phyloP scores from a whole-genome alignment of 345 rosid species.

The Anastatica hierochuntica region DNA sequence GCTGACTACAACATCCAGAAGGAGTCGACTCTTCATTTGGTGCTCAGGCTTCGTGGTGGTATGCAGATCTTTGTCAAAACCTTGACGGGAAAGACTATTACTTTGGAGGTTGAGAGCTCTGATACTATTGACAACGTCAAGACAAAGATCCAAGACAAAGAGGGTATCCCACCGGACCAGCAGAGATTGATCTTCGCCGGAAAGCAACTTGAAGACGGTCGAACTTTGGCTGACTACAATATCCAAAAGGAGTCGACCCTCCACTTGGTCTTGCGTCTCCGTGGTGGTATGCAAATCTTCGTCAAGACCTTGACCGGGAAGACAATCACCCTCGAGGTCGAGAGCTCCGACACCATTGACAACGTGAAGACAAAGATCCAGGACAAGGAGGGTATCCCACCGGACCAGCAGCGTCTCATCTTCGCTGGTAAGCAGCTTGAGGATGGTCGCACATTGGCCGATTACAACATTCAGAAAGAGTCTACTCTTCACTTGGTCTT shows the following conservation, averaged over 20 bases:
- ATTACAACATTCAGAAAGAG: slow-evolving; percentile 4
- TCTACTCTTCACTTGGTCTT: slow-evolving; percentile 34
- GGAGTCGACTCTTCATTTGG: slow-evolving; percentile 25
- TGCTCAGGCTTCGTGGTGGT: slow-evolving; percentile 29
- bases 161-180: slow-evolving; percentile 40
- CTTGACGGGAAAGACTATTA: slow-evolving; percentile 33
- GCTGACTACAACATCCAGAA: slow-evolving; percentile 35
- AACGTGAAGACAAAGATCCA: slow-evolving; percentile 40
- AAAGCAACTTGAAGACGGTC: slow-evolving; percentile 36
- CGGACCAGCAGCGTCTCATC: slow-evolving; percentile 40
- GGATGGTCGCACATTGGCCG: not conserved
- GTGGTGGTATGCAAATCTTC: slow-evolving; percentile 44
- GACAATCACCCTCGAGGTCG: slow-evolving; percentile 36
- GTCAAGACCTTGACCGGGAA: slow-evolving; percentile 34
- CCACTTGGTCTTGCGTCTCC: slow-evolving; percentile 24
- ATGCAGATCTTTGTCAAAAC: slow-evolving; percentile 41
- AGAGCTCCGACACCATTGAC: slow-evolving; percentile 36
- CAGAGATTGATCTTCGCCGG: slow-evolving; percentile 39
- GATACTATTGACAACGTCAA: slow-evolving; percentile 41
- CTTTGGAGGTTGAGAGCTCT: slow-evolving; percentile 32
- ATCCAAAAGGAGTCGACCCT: slow-evolving; percentile 36
- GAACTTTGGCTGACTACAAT: slow-evolving; percentile 36
- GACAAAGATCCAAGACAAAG: slow-evolving; percentile 38
- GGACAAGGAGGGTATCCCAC: slow-evolving; percentile 39
- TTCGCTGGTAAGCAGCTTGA: slow-evolving; percentile 35